Evolutionary conservation across 371 early-diverging fungal species (phyloP), one percentile per base, ranked within the genome.

Genomic region (Choanephora cucurbitarum): DNA sequence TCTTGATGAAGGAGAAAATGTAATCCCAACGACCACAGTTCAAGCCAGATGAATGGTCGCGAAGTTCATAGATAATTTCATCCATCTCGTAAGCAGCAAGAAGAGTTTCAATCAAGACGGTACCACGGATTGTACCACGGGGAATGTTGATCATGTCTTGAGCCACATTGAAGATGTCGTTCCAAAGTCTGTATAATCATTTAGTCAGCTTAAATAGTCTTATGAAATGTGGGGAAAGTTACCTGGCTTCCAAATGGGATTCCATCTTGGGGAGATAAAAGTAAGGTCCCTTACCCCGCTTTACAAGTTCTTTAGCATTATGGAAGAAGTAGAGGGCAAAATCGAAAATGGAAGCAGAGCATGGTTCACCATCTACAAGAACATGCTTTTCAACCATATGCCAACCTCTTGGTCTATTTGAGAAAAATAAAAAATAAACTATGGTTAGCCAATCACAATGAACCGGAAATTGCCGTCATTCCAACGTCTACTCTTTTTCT

Each of bases 1-100:
- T 91, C 81, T 97, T 97, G 82, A 97, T 97, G 62, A 91, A 87
- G 14, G 91, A 91, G 75, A 97, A 97, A 75, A 97, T 97, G 82
- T 97, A 96, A 78, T 97, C 97, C 97, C 97, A 97, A 45, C 97
- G 88, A 52, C 97, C 97, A 75, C 96, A 97, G 91, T 96, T 97
- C 51, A 97, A 84, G 6, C 97, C 97, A 32, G 94, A 82, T 18
- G 96, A 95, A 82, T 97, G 97, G 28, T 96, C 90, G 63, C 95
- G 90, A 58, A 97, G 79, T 80, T 97, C 97, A 67, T 92, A 97
- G 70, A 97, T 95, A 67, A 97, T 94, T 74, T 97, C 97, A 52
- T 97, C 97, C 97, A 97, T 97, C 78, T 97, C 95, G 72, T 90
- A 97, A 33, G 95, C 91, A 15, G 95, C 97, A 55, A 93, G 74